Conservation (phyloP, 2,329 filamentous ascomycete species). For the Ceratocystis variospora region DNA sequence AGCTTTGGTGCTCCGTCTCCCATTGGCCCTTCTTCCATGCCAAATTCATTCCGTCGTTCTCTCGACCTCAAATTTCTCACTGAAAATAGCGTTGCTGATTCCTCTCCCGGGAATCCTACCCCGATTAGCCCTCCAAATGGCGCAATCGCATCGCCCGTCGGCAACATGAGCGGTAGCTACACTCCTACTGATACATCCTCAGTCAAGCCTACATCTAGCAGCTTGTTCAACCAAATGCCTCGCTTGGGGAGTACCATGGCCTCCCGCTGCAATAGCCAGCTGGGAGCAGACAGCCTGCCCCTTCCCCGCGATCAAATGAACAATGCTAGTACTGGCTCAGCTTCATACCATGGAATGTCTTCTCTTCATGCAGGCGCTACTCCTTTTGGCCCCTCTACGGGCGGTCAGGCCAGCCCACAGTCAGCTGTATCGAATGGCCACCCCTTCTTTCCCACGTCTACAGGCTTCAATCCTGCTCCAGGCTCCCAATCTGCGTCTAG, state of each 20-base stretch:
- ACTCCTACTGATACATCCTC: slow-evolving; percentile 7
- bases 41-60: slow-evolving; percentile 39
- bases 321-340: slow-evolving; percentile 6
- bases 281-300: slow-evolving; percentile 9
- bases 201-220: background rate
- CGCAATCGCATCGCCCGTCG: slow-evolving; percentile 10
- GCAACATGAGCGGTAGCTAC: slow-evolving; percentile 14
- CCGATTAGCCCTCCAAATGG: slow-evolving; percentile 19
- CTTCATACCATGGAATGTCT: slow-evolving; percentile 24
- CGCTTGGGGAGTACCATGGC: slow-evolving; percentile 14
- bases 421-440: slow-evolving; percentile 22
- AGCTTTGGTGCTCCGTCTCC: slow-evolving; percentile 12
- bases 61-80: slow-evolving; percentile 40
- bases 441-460: slow-evolving; percentile 26
- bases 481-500: slow-evolving; percentile 19
- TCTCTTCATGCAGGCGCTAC: slow-evolving; percentile 62
- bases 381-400: slow-evolving; percentile 55
- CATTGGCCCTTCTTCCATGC: slow-evolving; percentile 17
- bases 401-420: slow-evolving; percentile 11
- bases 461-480: slow-evolving; percentile 24
- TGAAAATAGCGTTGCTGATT: slow-evolving; percentile 27
- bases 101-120: slow-evolving; percentile 7
- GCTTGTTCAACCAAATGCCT: slow-evolving; percentile 15
- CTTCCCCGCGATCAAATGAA: slow-evolving; percentile 10
- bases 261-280: slow-evolving; percentile 11